A percentile compares a stretch with the other conserved stretches of the same genome.
Evolutionary conservation across 352 stramenopile genomes (phyloP).

Genomic region (Pythium apleroticum): DNA sequence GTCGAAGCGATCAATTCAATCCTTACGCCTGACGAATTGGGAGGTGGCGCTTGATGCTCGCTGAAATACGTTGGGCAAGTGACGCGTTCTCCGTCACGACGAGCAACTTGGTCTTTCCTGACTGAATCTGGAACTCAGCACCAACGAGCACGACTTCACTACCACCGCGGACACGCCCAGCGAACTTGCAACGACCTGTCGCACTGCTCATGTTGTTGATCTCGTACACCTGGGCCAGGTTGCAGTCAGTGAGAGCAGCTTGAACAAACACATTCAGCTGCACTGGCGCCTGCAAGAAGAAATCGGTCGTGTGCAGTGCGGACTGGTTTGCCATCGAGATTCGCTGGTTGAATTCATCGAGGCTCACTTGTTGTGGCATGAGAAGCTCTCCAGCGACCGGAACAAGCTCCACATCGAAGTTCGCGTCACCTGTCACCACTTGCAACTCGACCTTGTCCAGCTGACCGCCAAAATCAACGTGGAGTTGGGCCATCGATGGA

Average conservation of each 20-base stretch:
- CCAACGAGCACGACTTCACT: slow-evolving; percentile 55
- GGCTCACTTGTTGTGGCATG: slow-evolving; percentile 63
- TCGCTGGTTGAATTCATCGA: slow-evolving; percentile 71
- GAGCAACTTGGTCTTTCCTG: slow-evolving; percentile 59
- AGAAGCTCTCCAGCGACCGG: slow-evolving; percentile 69
- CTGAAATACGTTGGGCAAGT: slow-evolving; percentile 48
- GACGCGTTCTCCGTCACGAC: slow-evolving; percentile 56
- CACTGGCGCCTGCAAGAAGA: slow-evolving; percentile 48
- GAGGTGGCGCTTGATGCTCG: slow-evolving; percentile 56
- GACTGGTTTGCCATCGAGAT: slow-evolving; percentile 59
- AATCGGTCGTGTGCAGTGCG: slow-evolving; percentile 58
- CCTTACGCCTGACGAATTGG: slow-evolving; percentile 34
- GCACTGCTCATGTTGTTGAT: slow-evolving; percentile 67
- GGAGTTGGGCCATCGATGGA: slow-evolving; percentile 73
- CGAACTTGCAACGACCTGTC: slow-evolving; percentile 71
- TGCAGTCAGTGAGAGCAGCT: slow-evolving; percentile 53
- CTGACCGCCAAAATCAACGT: slow-evolving; percentile 78
- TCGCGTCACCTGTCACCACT: slow-evolving; percentile 53
- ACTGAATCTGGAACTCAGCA: slow-evolving; percentile 63
- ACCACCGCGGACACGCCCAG: slow-evolving; percentile 51
- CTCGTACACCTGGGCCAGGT: slow-evolving; percentile 73
- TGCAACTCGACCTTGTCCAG: slow-evolving; percentile 69
- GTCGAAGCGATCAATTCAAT: not conserved
- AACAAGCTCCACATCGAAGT: slow-evolving; percentile 56
- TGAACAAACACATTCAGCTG: slow-evolving; percentile 52